A percentile compares a stretch with the other conserved stretches of the same genome.
Conservation (phyloP, 176 grass and related monocot genomes). For the Oryza glumipatula region DNA sequence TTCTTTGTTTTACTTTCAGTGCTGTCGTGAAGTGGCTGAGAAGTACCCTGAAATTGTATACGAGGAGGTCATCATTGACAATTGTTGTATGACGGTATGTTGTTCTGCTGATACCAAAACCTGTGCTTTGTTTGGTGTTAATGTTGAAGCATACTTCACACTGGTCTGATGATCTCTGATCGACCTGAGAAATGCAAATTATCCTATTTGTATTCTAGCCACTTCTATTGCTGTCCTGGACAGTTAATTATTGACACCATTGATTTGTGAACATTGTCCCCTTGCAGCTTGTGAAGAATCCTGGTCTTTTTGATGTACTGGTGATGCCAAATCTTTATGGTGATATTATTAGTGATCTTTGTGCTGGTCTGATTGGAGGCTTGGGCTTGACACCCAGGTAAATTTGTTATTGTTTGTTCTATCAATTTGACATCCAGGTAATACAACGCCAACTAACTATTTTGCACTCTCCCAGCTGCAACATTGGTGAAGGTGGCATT, state of each 20-base stretch:
- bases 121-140: background rate
- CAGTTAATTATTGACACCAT: background rate
- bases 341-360: conserved; percentile 98
- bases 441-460: background rate
- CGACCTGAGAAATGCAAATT: background rate
- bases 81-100: conserved; percentile 97
- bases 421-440: conserved; percentile 9
- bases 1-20: conserved; percentile 58
- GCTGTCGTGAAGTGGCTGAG: conserved; percentile 96
- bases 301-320: conserved; percentile 83
- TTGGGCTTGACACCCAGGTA: conserved; percentile 98
- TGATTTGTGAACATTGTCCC: conserved; percentile 31
- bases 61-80: conserved; percentile 98
- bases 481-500: conserved; percentile 98
- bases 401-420: conserved; percentile 21
- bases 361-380: conserved; percentile 92
- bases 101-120: conserved; percentile 10
- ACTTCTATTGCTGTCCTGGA: background rate
- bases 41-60: conserved; percentile 94
- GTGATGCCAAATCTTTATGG: conserved; percentile 99
- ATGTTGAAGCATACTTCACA: background rate
- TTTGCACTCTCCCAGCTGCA: conserved; percentile 63
- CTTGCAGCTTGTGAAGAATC: conserved; percentile 93
- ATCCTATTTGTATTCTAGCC: background rate
- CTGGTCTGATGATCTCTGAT: background rate